Conservation (phyloP, 129 eudicot genomes). For the Logfia minima region DNA sequence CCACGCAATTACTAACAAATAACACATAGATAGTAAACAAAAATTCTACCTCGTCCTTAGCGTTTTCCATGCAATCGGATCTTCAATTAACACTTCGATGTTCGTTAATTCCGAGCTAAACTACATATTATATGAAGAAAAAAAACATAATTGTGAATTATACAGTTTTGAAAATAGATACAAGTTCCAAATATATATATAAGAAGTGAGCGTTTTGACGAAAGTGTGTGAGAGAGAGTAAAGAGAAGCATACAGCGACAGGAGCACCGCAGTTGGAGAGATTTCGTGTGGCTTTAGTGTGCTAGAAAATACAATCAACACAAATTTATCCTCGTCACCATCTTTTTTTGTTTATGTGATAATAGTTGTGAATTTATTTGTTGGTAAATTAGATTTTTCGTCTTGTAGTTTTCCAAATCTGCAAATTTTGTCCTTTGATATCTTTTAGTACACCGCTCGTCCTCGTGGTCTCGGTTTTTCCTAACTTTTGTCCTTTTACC, state of each 20-base stretch:
- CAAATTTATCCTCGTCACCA: conserved; percentile 12
- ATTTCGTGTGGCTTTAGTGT: conserved; percentile 23
- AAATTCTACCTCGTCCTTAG: conserved; percentile 34
- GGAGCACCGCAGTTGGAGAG: conserved; percentile 29
- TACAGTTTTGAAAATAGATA: not conserved
- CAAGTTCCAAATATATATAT: not conserved
- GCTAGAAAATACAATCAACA: conserved; percentile 10
- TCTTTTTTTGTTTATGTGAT: conserved; percentile 6
- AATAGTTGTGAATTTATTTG: not conserved
- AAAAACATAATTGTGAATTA: conserved; percentile 7
- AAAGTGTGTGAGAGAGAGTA: not conserved
- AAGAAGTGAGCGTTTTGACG: not conserved
- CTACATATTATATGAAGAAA: not conserved
- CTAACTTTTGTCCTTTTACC: no score
- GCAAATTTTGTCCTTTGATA: no score
- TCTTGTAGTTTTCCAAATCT: no score
- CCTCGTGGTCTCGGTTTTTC: no score
- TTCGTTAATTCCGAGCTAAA: conserved; percentile 22
- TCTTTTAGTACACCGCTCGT: no score
- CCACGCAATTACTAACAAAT: not conserved
- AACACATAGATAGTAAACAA: not conserved
- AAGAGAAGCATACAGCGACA: conserved; percentile 24
- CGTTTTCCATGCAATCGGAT: conserved; percentile 31
- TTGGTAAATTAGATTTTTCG: no score
- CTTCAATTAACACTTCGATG: conserved; percentile 24